Base-by-base conservation (phyloP, 1,139 yeast species). In the Saccharomycopsis crataegensis region DNA sequence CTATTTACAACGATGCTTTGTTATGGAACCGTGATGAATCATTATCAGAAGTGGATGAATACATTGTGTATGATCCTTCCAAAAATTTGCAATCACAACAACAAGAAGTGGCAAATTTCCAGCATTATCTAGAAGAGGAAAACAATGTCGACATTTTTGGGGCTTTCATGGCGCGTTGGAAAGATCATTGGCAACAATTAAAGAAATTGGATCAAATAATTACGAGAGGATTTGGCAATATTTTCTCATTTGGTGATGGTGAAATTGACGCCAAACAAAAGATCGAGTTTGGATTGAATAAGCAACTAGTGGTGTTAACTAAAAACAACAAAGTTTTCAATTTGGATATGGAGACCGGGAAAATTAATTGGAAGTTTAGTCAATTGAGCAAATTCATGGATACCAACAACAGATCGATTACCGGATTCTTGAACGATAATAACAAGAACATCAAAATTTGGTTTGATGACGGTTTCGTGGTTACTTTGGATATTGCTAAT, bases 1-100 rank as follows among this genome's bases (percentile, higher is more conserved):
- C 54, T 7, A 22, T 54, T 22, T 8, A 46, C 7, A 48, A 50
- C 17, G 49, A 32, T 16, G 47, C 31, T 4, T 8, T 32, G 1
- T n/a, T 57, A 8, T 80, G 84, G 84, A 47, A 59, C 2, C 70
- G 75, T 51, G 82, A 79, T 59, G 80, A 75, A 60, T 73, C 80
- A 0, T 57, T 77, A 8, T 67, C 76, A 6, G 62, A 70, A 33
- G 66, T 74, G 3, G 64, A 64, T 5, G 73, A 73, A 14, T 70
- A 70, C 38, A 64, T 71, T 2, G 65, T 78, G 44, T 61, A 77
- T 16, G 76, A 75, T 49, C 61, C 70, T 2, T 61, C 34, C 9
- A 47, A 43, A 33, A 46, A 43, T 32, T 17, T 67, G 8, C 69
- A 67, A 41, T 62, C 65, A 8, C 68, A 67, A 37, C 11, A 33